Evolutionary conservation across 306 rosid species (phyloP).

Genomic region (Calophaca sinica): DNA sequence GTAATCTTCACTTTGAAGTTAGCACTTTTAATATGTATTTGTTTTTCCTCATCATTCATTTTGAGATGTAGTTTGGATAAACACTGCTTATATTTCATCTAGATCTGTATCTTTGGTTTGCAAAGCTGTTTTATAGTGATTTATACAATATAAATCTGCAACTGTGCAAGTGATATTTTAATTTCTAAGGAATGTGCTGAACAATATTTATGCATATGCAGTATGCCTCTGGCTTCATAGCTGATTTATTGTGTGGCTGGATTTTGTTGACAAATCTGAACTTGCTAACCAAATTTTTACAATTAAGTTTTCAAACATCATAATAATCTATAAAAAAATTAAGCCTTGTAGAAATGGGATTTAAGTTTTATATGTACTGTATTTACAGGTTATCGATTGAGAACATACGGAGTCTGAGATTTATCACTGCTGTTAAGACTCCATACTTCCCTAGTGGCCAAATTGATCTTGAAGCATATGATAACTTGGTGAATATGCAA

Average conservation of each 20-base stretch:
- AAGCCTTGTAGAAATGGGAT: conserved; percentile 44
- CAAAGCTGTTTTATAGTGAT: background rate
- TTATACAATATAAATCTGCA: background rate
- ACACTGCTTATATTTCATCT: background rate
- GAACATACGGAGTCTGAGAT: conserved; percentile 64
- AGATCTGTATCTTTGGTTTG: background rate
- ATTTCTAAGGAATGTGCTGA: conserved; percentile 33
- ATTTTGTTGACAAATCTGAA: background rate
- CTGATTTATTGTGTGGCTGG: background rate
- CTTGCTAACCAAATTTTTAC: conserved; percentile 6
- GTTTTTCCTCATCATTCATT: background rate
- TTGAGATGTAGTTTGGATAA: background rate
- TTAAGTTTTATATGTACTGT: background rate
- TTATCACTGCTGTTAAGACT: conserved; percentile 86
- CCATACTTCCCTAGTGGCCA: conserved; percentile 85
- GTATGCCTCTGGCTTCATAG: background rate
- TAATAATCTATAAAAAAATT: background rate
- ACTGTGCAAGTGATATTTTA: background rate
- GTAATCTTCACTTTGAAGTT: background rate
- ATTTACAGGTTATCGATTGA: conserved; percentile 73
- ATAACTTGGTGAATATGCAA: conserved; percentile 73
- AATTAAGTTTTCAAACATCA: conserved; percentile 2
- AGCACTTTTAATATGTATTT: background rate
- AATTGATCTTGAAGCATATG: conserved; percentile 85
- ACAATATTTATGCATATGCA: background rate